Conservation (phyloP, 345 rosid genomes). For the Limnanthes douglasii region DNA sequence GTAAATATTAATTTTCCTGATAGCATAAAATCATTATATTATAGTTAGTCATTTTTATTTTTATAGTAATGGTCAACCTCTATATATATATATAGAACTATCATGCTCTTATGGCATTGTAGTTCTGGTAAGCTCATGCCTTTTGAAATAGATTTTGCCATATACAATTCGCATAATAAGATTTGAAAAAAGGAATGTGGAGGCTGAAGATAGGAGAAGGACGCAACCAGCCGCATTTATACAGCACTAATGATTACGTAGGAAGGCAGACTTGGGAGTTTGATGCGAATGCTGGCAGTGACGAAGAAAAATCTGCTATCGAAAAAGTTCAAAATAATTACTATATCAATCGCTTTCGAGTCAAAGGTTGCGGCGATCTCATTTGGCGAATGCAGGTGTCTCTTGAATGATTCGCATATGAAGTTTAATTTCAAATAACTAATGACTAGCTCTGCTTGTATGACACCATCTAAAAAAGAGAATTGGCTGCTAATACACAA, state of each 20-base stretch:
- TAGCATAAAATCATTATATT: neutral
- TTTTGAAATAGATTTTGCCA: no score
- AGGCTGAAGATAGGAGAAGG: conserved; percentile 17
- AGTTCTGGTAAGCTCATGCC: no score
- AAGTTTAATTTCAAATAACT: neutral
- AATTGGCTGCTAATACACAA: neutral
- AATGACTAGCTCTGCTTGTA: neutral
- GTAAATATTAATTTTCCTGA: no score
- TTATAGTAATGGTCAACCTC: neutral
- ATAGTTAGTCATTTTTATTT: neutral
- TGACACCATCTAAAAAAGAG: neutral
- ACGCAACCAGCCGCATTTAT: conserved; percentile 8
- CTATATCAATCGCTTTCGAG: conserved; percentile 10
- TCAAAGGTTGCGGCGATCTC: conserved; percentile 13
- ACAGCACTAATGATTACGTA: conserved; percentile 11
- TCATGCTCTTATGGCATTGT: no score
- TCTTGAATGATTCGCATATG: no score
- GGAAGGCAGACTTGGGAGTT: conserved; percentile 16
- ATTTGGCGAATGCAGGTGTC: conserved; percentile 23
- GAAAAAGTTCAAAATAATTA: conserved; percentile 11
- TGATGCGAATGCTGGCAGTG: conserved; percentile 9
- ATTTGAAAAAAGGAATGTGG: no score
- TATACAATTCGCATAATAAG: no score
- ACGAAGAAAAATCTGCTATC: conserved; percentile 9
- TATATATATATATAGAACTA: conserved; percentile 1